phyloP scores from a whole-genome alignment of 371 early-diverging fungal genomes.

The Spraguea lophii region DNA sequence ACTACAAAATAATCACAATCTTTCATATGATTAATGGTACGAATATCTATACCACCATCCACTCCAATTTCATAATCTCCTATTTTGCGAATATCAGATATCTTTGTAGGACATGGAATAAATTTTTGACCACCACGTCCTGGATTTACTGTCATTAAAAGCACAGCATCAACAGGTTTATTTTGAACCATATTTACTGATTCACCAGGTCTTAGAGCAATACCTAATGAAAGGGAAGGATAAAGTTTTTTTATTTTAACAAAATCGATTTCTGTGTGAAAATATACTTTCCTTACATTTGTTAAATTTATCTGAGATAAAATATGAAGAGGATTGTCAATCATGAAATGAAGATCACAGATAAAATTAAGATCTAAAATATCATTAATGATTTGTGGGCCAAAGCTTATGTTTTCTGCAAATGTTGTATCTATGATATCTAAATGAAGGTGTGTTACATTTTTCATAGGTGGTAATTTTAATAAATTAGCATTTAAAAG shows the following conservation, averaged over 20 bases:
- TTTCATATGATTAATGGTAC: constrained; percentile 12
- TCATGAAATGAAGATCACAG: constrained; percentile 43
- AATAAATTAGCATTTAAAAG: neutral
- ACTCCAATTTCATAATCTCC: constrained; percentile 19
- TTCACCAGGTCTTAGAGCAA: neutral
- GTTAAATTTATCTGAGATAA: constrained; percentile 18
- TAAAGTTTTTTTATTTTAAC: neutral
- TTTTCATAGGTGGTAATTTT: constrained; percentile 16
- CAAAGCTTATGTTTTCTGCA: constrained; percentile 36
- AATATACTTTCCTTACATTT: constrained; percentile 12
- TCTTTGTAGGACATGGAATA: constrained; percentile 7
- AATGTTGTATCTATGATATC: constrained; percentile 41
- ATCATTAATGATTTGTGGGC: constrained; percentile 27
- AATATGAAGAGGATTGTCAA: constrained; percentile 24
- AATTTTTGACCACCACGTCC: constrained; percentile 40
- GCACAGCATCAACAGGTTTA: constrained; percentile 2
- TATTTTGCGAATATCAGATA: constrained; percentile 3
- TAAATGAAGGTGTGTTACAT: constrained; percentile 30
- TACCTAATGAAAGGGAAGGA: neutral
- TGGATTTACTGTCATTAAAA: constrained; percentile 41
- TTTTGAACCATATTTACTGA: too few relatives aligned
- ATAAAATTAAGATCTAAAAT: constrained; percentile 29
- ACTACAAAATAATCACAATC: constrained; percentile 33
- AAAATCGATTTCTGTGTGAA: constrained; percentile 13
- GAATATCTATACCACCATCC: constrained; percentile 41